These are phyloP conservation scores for Botrytis aclada DNA, from an alignment of 2,329 filamentous ascomycete genomes.

Conservation along the genomic window DNA sequence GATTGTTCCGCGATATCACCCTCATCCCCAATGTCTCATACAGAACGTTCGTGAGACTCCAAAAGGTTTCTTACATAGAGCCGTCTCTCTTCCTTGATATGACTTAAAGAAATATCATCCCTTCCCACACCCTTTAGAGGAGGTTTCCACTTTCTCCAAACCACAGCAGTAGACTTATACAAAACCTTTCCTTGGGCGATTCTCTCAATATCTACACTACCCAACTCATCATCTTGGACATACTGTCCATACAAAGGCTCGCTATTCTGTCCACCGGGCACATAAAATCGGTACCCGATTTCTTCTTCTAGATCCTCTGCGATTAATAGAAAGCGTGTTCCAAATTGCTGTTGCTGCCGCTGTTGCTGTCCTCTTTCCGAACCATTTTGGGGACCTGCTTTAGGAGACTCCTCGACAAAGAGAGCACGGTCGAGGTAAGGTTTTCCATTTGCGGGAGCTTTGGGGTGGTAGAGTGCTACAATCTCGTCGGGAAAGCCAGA, in stretches of 20 bases:
- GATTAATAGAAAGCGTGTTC: background rate
- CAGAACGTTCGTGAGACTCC: background rate
- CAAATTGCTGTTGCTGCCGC: background rate
- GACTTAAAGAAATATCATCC: background rate
- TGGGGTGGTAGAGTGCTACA: background rate
- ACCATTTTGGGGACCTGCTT: rapidly evolving
- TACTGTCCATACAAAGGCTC: background rate
- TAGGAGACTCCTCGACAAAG: background rate
- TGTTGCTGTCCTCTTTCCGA: background rate
- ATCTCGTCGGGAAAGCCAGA: background rate
- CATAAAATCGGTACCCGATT: background rate
- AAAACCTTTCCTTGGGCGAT: rapidly evolving
- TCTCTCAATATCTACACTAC: background rate
- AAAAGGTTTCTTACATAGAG: background rate
- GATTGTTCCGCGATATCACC: background rate
- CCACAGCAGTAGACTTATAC: too few relatives aligned
- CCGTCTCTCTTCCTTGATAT: background rate
- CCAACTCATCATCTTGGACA: background rate
- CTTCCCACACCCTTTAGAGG: background rate
- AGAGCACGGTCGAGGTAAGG: background rate
- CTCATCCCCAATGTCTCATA: background rate
- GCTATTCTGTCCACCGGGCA: background rate
- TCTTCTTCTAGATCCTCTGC: background rate
- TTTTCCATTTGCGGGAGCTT: background rate
- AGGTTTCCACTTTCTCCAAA: background rate